Evolutionary conservation across 2,329 filamentous ascomycete species (phyloP), one percentile per base, ranked within the genome.

Genomic region (Pseudonectria buxi): DNA sequence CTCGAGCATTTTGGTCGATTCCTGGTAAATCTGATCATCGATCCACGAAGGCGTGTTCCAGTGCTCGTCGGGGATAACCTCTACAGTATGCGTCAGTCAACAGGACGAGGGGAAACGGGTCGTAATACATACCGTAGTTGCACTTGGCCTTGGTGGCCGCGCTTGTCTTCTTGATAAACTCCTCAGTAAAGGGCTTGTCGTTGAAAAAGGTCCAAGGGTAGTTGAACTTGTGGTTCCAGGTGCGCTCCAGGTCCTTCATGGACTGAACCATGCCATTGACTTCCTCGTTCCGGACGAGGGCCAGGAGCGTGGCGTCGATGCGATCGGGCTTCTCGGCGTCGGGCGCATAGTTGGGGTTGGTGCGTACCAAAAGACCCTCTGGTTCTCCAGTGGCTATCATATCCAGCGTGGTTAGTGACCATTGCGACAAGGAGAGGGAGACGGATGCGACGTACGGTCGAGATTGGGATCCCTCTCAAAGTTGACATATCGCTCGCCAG

Each of bases 141-240:
- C 84, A 86, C 60, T 94, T 81, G 30, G 90, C 92, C 49, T 94
- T 95, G 13, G 90, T 96, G 33, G 76, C 81, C 18, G 81, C 86
- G 44, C 74, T 71, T 1, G 89, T 96, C 61, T 75, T 78, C 53
- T 68, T 69, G 67, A 94, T 96, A 69, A 98, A 98, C 53, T 96
- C 89, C 12, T 92, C 84, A 3, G 83, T 81, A 56, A 98, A 98
- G 12, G 86, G 86, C 34, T 86, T 81, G 56, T 98, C 90, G 65
- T 98, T 98, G 74, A 98, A 94, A 62, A 98, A 98, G 7, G 88
- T 95, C 87, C 92, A 98, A 0, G 92, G 92, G 58, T 98, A 98
- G 69, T 98, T 98, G 76, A 96, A 98, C 58, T 98, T 98, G 71
- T 78, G 72, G 56, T 98, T 98, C 88, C 89, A 98, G 1, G 90